Base-by-base conservation (phyloP, 2,329 filamentous ascomycete genomes). In the Ploettnerulaceae sp. region DNA sequence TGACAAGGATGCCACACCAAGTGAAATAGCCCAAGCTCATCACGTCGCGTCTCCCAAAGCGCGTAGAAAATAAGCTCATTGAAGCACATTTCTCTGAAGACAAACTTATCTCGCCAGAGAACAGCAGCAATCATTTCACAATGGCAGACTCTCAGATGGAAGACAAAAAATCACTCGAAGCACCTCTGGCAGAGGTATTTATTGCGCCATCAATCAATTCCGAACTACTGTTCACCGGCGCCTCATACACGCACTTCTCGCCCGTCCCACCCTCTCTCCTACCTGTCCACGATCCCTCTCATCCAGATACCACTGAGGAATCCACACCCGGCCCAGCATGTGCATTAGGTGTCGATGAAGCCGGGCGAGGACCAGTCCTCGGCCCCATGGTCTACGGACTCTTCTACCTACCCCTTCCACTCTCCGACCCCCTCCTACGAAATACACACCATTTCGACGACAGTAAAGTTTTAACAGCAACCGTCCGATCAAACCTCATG, bases 351-450 rank as follows among this genome's bases (percentile, higher is more conserved):
- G 84, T 97, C 40, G 91, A 97, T 66, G 91, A 97, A 72, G 91
- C 91, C 57, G 91, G 91, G 35, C 81, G 91, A 61, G 91, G 91
- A 1, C 91, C 91, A 18, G 91, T 96, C n/a, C 77, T 97, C 9
- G 91, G 87, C 57, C 83, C 73, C 58, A 84, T 86, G 82, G 81
- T 85, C 59, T 86, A 86, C 70, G 78, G 75, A 54, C 71, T 82
- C 59, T 84, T 83, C 69, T 82, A 77, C 70, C 86, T 94, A 55
- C 94, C 94, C 41, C 67, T 87, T 2, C 75, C 81, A 0, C 71
- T 81, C 21, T 77, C 83, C 20, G 81, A 84, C 62, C 76, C 84
- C 1, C 79, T 96, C 21, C 81, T 97, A 17, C 84, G 87, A 41
- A 69, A 79, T 26, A 80, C 81, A 3, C 84, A 95, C 71, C 86